Evolutionary conservation across 768 basidiomycete genomes (phyloP).

Genomic region (Mycena amicta): DNA sequence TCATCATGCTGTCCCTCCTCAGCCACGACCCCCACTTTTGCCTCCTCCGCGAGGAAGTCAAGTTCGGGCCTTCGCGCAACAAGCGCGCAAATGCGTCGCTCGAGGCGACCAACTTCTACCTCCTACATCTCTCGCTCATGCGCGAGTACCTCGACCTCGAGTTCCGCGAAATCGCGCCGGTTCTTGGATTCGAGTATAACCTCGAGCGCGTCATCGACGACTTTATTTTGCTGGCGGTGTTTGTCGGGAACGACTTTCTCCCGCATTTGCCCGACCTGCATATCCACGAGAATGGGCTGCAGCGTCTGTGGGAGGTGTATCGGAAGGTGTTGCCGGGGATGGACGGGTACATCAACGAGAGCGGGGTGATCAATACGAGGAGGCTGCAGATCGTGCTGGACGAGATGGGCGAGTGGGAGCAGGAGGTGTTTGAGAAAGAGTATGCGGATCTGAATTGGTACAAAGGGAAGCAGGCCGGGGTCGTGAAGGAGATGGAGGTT

Average conservation of each 20-base stretch:
- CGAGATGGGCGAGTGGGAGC: constrained; percentile 87
- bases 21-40: constrained; percentile 99
- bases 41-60: constrained; percentile 95
- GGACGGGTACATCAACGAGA: constrained; percentile 93
- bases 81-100: constrained; percentile 60
- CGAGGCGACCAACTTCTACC: constrained; percentile 89
- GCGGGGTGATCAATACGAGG: constrained; percentile 76
- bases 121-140: constrained; percentile 91
- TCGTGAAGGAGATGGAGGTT: constrained; percentile 64
- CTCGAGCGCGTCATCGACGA: constrained; percentile 97
- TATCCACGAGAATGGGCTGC: constrained; percentile 96
- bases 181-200: constrained; percentile 79
- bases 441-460: constrained; percentile 90
- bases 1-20: constrained; percentile 96
- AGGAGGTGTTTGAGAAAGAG: constrained; percentile 90
- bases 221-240: constrained; percentile 94
- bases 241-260: constrained; percentile 97
- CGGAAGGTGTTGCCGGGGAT: constrained; percentile 85
- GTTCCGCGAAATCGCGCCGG: constrained; percentile 71
- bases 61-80: constrained; percentile 79
- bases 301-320: constrained; percentile 92
- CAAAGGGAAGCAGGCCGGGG: constrained; percentile 87
- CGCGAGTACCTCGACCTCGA: constrained; percentile 98
- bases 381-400: constrained; percentile 86
- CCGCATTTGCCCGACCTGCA: constrained; percentile 96